A percentile compares a stretch with the other conserved stretches of the same genome.
These are phyloP conservation scores for Claviceps citrina DNA, from an alignment of 2,329 filamentous ascomycete genomes.

Conservation along the genomic window DNA sequence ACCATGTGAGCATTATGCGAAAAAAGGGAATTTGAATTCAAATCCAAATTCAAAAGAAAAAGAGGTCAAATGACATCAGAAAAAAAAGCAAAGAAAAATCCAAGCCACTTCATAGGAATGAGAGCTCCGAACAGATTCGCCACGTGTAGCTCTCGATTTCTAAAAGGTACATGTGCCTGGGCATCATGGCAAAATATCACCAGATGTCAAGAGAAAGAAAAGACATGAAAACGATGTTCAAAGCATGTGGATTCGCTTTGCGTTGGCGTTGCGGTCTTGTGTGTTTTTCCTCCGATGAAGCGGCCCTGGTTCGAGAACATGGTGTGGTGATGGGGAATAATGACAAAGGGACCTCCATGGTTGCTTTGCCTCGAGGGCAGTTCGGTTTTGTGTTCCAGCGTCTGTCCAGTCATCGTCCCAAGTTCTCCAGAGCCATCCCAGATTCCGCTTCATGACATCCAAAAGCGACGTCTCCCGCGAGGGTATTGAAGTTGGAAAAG, in stretches of 20 bases:
- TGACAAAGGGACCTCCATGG: not conserved
- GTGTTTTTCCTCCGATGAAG: not conserved
- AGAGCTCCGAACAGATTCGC: not conserved
- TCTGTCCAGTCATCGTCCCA: not conserved
- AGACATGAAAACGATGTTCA: not conserved
- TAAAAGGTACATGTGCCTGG: not conserved
- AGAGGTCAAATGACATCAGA: not conserved
- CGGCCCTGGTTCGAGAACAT: not conserved
- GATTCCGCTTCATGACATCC: conserved; percentile 2
- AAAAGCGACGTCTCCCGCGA: conserved; percentile 13
- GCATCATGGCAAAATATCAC: not conserved
- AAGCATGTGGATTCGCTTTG: not conserved
- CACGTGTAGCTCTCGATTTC: not conserved
- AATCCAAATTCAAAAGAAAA: not conserved
- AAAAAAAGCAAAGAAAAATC: conserved; percentile 3
- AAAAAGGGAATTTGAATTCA: conserved; percentile 3
- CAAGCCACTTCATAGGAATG: not conserved
- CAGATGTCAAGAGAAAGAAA: not conserved
- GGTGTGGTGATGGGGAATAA: not conserved
- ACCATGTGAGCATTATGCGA: conserved; percentile 2
- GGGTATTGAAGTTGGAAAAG: conserved; percentile 17
- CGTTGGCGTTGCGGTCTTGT: not conserved
- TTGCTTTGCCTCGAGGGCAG: not conserved
- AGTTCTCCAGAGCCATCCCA: not conserved
- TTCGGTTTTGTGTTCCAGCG: not conserved